Evolutionary conservation across 345 rosid species (phyloP).

Genomic region (Aquilaria yunnanensis): DNA sequence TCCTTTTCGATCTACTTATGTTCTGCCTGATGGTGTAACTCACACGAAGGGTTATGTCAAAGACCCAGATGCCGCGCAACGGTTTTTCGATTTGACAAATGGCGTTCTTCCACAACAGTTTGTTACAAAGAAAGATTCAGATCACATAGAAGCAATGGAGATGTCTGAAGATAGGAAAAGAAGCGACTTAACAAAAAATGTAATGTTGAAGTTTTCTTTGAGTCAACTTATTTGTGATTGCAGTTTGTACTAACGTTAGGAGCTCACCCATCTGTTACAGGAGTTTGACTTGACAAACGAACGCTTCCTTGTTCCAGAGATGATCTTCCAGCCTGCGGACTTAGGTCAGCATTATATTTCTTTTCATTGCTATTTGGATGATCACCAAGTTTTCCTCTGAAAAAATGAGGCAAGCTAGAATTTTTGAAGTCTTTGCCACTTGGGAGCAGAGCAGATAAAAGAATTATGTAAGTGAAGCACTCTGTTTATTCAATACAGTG

Average conservation of each 20-base stretch:
- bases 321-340: constrained; percentile 92
- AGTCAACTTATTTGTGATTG: neutral
- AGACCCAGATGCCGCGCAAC: constrained; percentile 53
- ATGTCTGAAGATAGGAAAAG: constrained; percentile 43
- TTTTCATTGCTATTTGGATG: neutral
- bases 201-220: constrained; percentile 16
- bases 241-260: constrained; percentile 1
- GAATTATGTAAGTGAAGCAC: too few relatives aligned
- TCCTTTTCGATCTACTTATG: constrained; percentile 62
- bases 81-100: constrained; percentile 28
- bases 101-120: constrained; percentile 12
- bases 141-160: constrained; percentile 26
- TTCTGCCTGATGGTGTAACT: constrained; percentile 80
- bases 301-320: constrained; percentile 92
- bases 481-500: too few relatives aligned
- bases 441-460: neutral
- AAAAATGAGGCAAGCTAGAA: too few relatives aligned
- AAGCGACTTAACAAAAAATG: constrained; percentile 67
- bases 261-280: constrained; percentile 34
- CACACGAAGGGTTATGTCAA: constrained; percentile 82
- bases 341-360: constrained; percentile 43
- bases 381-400: neutral
- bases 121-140: constrained; percentile 11
- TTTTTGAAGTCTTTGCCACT: constrained; percentile 3
- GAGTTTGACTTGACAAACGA: constrained; percentile 94